phyloP scores from a whole-genome alignment of 2,329 filamentous ascomycete species.

The Zymoseptoria passerinii region DNA sequence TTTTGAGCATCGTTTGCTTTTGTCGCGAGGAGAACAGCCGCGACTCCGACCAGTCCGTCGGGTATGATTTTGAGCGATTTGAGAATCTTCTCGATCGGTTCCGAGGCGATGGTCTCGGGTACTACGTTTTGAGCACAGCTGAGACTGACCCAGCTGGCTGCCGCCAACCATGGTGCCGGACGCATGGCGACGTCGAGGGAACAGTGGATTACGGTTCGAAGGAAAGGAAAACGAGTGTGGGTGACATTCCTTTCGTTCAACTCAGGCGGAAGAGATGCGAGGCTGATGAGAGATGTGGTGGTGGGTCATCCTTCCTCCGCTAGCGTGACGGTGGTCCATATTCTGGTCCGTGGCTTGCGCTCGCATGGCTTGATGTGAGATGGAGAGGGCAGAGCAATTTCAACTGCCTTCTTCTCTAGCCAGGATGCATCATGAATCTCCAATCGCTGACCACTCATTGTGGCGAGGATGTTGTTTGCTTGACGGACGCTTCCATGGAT shows the following conservation, averaged over 20 bases:
- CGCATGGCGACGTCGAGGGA: neutral
- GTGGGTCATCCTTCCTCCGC: neutral
- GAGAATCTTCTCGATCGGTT: slow-evolving; percentile 7
- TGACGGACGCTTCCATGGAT: neutral
- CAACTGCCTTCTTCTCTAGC: neutral
- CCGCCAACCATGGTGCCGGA: neutral
- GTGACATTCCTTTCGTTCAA: neutral
- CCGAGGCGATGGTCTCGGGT: neutral
- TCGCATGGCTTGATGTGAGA: neutral
- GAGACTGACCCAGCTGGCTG: neutral
- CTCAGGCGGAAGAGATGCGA: neutral
- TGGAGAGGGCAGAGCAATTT: neutral
- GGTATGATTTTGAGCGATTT: slow-evolving; percentile 9
- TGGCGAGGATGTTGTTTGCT: neutral
- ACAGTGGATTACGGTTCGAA: neutral
- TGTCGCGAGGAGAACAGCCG: slow-evolving; percentile 5
- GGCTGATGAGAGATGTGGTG: neutral
- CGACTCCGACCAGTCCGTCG: slow-evolving; percentile 8
- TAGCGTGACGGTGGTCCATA: neutral
- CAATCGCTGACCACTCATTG: neutral
- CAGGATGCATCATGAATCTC: neutral
- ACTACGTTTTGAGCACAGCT: neutral
- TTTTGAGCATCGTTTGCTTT: slow-evolving; percentile 9
- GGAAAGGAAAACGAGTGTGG: neutral
- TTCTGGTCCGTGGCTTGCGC: neutral